Evolutionary conservation across 2,329 filamentous ascomycete species (phyloP).

Genomic region (Coniochaeta sp.): DNA sequence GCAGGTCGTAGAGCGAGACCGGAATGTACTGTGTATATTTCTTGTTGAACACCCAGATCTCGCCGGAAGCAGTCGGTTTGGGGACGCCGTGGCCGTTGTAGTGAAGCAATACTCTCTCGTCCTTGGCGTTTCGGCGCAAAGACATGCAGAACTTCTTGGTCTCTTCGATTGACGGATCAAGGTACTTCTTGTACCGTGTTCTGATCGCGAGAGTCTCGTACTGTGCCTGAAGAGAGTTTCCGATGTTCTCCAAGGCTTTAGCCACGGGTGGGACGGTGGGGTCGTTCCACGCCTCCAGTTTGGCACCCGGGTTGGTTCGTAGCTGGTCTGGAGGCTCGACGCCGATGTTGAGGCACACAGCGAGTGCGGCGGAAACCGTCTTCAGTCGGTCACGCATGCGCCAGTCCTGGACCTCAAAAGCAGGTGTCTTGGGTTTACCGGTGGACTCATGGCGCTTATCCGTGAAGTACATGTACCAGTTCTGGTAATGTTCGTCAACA

Average conservation of each 20-base stretch:
- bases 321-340: conserved; percentile 96
- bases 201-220: conserved; percentile 93
- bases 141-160: conserved; percentile 95
- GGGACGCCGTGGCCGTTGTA: conserved; percentile 98
- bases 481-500: conserved; percentile 41
- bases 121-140: conserved; percentile 84
- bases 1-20: conserved; percentile 88
- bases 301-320: conserved; percentile 88
- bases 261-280: conserved; percentile 72
- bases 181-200: conserved; percentile 94
- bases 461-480: conserved; percentile 99
- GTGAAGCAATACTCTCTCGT: conserved; percentile 93
- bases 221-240: conserved; percentile 90
- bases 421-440: conserved; percentile 68
- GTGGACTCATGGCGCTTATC: conserved; percentile 96
- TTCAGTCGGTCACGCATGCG: conserved; percentile 94
- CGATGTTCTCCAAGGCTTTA: conserved; percentile 89
- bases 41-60: conserved; percentile 99
- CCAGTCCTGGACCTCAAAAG: conserved; percentile 78
- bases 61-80: conserved; percentile 87
- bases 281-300: conserved; percentile 95
- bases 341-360: conserved; percentile 92
- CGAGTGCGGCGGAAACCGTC: conserved; percentile 90
- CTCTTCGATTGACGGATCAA: conserved; percentile 95
- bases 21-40: conserved; percentile 99